phyloP scores from a whole-genome alignment of 1,139 yeast species.

The Yamadazyma oceani region DNA sequence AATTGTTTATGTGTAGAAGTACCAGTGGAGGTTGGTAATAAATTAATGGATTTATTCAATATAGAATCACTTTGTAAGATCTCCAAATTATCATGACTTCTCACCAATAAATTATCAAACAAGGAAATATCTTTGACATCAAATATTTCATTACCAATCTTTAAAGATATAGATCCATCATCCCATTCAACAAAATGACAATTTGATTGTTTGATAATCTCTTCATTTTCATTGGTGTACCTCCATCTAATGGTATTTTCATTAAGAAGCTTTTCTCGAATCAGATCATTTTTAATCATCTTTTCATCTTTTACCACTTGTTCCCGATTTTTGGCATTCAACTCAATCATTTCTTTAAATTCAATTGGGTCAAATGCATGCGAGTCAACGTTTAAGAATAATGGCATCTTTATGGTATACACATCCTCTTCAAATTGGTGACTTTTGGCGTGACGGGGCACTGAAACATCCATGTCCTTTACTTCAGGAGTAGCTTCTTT shows the following conservation, averaged over 20 bases:
- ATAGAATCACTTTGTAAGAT: conserved; percentile 58
- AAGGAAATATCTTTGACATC: conserved; percentile 71
- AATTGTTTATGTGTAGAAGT: conserved; percentile 80
- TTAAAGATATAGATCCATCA: conserved; percentile 84
- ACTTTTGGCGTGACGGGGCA: conserved; percentile 72
- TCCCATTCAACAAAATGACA: conserved; percentile 92
- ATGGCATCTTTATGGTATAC: conserved; percentile 71
- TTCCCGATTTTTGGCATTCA: conserved; percentile 41
- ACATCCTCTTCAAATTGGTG: conserved; percentile 43
- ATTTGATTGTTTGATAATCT: conserved; percentile 78
- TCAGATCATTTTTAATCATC: conserved; percentile 43
- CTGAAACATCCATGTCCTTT: conserved; percentile 57
- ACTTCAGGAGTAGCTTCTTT: conserved; percentile 25
- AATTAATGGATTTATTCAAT: conserved; percentile 59
- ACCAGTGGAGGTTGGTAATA: conserved; percentile 84
- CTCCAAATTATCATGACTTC: conserved; percentile 71
- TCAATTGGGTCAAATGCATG: conserved; percentile 80
- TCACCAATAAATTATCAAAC: conserved; percentile 70
- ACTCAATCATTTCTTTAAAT: conserved; percentile 57
- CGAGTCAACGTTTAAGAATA: conserved; percentile 79
- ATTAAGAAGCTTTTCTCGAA: conserved; percentile 56
- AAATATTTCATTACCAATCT: conserved; percentile 83
- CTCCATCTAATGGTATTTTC: conserved; percentile 93
- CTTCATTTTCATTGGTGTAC: conserved; percentile 68
- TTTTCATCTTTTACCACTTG: conserved; percentile 30